Evolutionary conservation across 345 rosid genomes (phyloP), one percentile per base, ranked within the genome.

Genomic region (Camelina laxa): DNA sequence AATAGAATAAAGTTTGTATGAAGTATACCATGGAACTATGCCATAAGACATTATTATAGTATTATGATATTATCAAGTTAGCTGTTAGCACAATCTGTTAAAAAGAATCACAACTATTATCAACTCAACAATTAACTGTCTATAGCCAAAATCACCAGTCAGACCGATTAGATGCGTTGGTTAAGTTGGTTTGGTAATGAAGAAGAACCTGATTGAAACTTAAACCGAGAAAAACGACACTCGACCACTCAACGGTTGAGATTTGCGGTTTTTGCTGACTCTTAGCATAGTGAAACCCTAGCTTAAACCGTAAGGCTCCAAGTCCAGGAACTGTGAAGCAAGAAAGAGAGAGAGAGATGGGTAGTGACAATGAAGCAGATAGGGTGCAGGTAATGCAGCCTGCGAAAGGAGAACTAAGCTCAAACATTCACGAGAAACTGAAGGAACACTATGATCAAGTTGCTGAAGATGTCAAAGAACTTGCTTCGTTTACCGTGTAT

Each of bases 371-470:
- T n/a, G n/a, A n/a, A n/a, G n/a, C n/a, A n/a, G n/a, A n/a, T n/a
- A n/a, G n/a, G n/a, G n/a, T n/a, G n/a, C n/a, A n/a, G n/a, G n/a
- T n/a, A n/a, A n/a, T n/a, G n/a, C n/a, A n/a, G 79, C 98, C 98
- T 6, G 56, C 72, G 0, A 91, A 93, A 84, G 98, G 96, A 6
- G 97, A 91, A 71, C 14, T 89, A 61, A 74, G 72, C 47, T 74
- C 38, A n/a, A 92, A 88, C 55, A 89, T 84, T 53, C 85, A 89
- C 70, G 91, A 87, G 19, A 88, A 89, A 76, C 68, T 91, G 9
- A 82, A 83, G 82, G 67, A 87, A 4, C 93, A 89, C 22, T 85
- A 76, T 56, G 80, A 80, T 19, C 87, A 82, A 76, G 88, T 91
- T 61, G 83, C 65, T 41, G 79, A 84, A 12, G 96, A 93, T 22